These are phyloP conservation scores for Calcarisporium arbuscula DNA, from an alignment of 2,329 filamentous ascomycete species.

Conservation along the genomic window DNA sequence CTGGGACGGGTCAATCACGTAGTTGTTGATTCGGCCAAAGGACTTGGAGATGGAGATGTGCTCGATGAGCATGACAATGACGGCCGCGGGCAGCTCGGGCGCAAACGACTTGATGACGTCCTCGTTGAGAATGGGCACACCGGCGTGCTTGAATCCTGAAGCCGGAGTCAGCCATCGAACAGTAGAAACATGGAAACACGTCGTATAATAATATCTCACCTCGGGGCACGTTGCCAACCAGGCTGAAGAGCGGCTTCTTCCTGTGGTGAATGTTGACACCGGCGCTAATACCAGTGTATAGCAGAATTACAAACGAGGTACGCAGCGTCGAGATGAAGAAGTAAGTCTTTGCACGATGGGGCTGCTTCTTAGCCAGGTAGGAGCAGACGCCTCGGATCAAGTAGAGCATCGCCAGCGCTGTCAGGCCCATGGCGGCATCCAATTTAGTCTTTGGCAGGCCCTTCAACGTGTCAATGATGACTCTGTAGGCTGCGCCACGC, in stretches of 20 bases:
- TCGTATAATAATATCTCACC: constrained; percentile 33
- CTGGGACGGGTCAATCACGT: constrained; percentile 73
- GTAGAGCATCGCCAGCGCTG: constrained; percentile 63
- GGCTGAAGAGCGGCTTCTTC: constrained; percentile 51
- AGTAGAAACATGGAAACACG: not conserved
- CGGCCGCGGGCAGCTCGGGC: constrained; percentile 61
- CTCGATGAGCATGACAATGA: constrained; percentile 75
- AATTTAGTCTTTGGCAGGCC: constrained; percentile 43
- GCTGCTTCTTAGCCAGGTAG: constrained; percentile 58
- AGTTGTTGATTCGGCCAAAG: constrained; percentile 75
- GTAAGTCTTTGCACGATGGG: constrained; percentile 60
- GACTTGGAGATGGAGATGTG: constrained; percentile 81
- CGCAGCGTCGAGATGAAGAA: constrained; percentile 76
- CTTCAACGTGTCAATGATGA: constrained; percentile 46
- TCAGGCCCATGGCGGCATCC: constrained; percentile 69
- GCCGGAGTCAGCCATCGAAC: not conserved
- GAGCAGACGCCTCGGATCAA: constrained; percentile 57
- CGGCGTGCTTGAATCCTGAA: constrained; percentile 64
- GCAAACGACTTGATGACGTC: constrained; percentile 57
- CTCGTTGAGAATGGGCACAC: constrained; percentile 54
- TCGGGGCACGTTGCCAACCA: constrained; percentile 64
- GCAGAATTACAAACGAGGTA: constrained; percentile 72
- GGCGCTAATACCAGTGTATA: constrained; percentile 74
- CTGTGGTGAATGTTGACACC: constrained; percentile 57
- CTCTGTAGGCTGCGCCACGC: constrained; percentile 38